Conservation (phyloP, 306 rosid genomes). For the Aeschynomene evenia region DNA sequence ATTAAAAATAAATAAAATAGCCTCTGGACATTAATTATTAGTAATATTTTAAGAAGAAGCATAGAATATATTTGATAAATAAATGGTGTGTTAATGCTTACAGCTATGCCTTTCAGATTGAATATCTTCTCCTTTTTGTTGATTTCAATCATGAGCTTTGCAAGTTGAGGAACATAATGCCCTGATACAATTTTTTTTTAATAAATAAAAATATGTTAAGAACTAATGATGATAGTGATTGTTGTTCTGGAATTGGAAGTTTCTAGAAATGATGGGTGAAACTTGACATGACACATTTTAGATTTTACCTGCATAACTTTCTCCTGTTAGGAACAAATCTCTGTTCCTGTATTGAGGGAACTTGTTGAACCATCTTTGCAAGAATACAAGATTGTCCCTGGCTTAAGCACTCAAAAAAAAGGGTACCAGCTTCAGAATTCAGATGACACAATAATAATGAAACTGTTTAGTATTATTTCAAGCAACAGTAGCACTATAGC, state of each 20-base stretch:
- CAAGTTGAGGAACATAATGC: slow-evolving; percentile 69
- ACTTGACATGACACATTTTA: slow-evolving; percentile 2
- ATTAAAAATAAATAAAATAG: not conserved
- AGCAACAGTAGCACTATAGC: not conserved
- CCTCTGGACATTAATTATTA: not conserved
- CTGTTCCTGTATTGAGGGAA: slow-evolving; percentile 54
- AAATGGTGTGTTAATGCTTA: slow-evolving; percentile 34
- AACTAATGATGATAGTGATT: not conserved
- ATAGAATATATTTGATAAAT: not conserved
- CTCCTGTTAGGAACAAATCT: slow-evolving; percentile 61
- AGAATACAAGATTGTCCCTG: slow-evolving; percentile 57
- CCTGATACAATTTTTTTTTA: slow-evolving; percentile 36
- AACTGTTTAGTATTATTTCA: not conserved
- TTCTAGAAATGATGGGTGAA: slow-evolving; percentile 19
- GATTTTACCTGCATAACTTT: slow-evolving; percentile 68
- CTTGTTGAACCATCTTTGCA: slow-evolving; percentile 62
- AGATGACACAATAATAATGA: slow-evolving; percentile 25
- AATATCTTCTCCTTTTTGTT: slow-evolving; percentile 48
- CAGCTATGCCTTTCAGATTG: slow-evolving; percentile 64
- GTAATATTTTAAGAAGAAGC: not conserved
- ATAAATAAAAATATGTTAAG: not conserved
- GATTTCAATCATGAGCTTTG: slow-evolving; percentile 54
- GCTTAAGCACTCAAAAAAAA: slow-evolving; percentile 52
- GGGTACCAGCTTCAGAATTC: slow-evolving; percentile 34
- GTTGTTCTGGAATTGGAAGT: not conserved